Base-by-base conservation (phyloP, 2,329 filamentous ascomycete genomes). In the Seiridium unicorne region DNA sequence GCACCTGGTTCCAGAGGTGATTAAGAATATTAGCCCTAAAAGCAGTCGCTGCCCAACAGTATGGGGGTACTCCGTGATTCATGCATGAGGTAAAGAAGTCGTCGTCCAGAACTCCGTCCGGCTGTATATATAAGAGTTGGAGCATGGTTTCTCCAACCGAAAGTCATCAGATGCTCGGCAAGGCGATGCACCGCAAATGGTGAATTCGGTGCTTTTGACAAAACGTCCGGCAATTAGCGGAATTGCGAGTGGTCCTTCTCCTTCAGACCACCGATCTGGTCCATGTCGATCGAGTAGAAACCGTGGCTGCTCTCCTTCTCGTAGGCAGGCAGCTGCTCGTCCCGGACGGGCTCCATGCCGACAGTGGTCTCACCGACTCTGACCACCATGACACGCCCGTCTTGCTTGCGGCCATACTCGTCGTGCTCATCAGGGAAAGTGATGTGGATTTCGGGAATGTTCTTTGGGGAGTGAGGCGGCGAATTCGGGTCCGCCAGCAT, bases 361-460 rank as follows among this genome's bases (percentile, higher is more conserved):
- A 98, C 88, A 44, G 88, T 84, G 53, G 91, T 89, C 66, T 98
- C 95, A 63, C 93, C 93, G 56, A 98, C 92, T 57, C 92, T 87
- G 59, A 99, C 94, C 42, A 98, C 87, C 31, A 99, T 90, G 56
- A 98, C 93, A 38, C 93, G 88, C 40, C 94, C 94, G 66, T 89
- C 92, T 79, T 90, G 90, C 68, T 84, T 84, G 76, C 88, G 92
- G 67, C 94, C 94, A 58, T 86, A 80, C 66, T 92, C 91, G 72
- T 97, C 93, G 68, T 96, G 89, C 81, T 98, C 95, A 69, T 96
- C 92, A 13, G 95, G 95, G 81, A 99, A 98, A 42, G 95, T 98
- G 76, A 99, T 97, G 77, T 93, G 92, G 70, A 99, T 99, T 79
- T 98, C 91, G 26, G 95, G 95, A 35, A 98, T 84, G 66, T 90